Conservation (phyloP, 2,329 filamentous ascomycete species). For the Paraphaeosphaeria minitans region DNA sequence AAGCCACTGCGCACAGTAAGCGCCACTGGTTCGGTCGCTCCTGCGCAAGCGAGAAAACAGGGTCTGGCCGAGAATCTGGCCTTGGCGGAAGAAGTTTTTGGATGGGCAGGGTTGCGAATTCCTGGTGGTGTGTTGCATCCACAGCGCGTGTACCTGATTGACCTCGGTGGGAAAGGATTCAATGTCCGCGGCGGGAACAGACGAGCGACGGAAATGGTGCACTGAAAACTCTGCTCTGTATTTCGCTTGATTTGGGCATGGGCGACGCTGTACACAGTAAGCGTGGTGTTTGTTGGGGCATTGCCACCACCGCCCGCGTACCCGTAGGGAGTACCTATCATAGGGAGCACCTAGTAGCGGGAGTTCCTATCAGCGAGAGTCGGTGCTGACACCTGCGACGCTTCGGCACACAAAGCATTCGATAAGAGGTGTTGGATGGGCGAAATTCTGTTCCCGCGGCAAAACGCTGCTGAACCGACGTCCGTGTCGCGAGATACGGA, state of each 20-base stretch:
- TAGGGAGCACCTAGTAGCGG: no score
- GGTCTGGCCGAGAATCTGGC: constrained; percentile 9
- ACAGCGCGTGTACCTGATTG: constrained; percentile 4
- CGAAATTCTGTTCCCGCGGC: constrained; percentile 2
- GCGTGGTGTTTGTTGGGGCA: constrained; percentile 10
- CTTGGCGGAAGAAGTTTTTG: not conserved
- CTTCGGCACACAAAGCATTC: constrained; percentile 11
- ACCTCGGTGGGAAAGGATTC: not conserved
- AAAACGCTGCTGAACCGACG: constrained; percentile 1
- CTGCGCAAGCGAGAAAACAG: constrained; percentile 9
- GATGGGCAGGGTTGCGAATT: not conserved
- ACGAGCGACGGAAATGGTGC: not conserved
- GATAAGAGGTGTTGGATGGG: not conserved
- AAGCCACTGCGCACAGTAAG: no score
- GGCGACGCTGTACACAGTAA: not conserved
- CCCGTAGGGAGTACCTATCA: no score
- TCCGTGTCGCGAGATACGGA: constrained; percentile 1
- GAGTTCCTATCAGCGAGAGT: not conserved
- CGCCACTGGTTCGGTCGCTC: constrained; percentile 19
- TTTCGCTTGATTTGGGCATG: not conserved
- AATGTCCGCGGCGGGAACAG: not conserved
- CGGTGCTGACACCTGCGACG: not conserved
- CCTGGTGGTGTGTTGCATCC: not conserved
- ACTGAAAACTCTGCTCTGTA: constrained; percentile 1
- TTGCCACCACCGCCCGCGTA: constrained; percentile 12